Evolutionary conservation across 176 grass and related monocot species (phyloP).

Genomic region (Poa annua): DNA sequence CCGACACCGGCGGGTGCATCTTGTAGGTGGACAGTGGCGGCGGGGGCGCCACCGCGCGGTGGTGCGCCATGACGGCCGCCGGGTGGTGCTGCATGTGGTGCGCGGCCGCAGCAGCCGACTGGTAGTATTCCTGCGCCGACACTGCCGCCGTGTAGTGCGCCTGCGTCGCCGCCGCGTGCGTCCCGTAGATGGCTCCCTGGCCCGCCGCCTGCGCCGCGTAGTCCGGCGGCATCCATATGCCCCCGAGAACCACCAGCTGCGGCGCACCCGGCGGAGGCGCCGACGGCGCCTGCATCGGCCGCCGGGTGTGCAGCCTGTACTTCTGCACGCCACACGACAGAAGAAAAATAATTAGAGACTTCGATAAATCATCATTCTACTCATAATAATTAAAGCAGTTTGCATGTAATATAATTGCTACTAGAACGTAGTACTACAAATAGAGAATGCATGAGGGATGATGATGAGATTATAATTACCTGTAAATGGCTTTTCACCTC

Average conservation of each 20-base stretch:
- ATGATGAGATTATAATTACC: conserved; percentile 64
- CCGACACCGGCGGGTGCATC: conserved; percentile 13
- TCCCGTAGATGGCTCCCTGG: conserved; percentile 64
- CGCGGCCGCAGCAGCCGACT: conserved; percentile 39
- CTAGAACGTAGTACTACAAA: too few relatives aligned
- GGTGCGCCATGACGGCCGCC: conserved; percentile 39
- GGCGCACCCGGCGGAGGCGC: conserved; percentile 42
- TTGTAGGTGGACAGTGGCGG: conserved; percentile 37
- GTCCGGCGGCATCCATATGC: conserved; percentile 93
- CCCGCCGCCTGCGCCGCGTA: conserved; percentile 64
- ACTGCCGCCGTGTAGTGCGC: conserved; percentile 66
- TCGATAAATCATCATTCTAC: neutral
- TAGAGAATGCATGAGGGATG: neutral
- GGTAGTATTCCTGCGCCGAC: conserved; percentile 71
- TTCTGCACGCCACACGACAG: conserved; percentile 49
- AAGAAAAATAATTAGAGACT: neutral
- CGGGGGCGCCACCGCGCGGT: conserved; percentile 21
- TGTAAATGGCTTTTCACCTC: conserved; percentile 98
- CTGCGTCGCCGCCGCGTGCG: conserved; percentile 63
- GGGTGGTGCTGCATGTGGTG: conserved; percentile 68
- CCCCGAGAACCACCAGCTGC: conserved; percentile 80
- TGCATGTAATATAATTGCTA: neutral
- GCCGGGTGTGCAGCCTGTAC: conserved; percentile 82
- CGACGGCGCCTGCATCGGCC: conserved; percentile 59
- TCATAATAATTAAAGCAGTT: conserved; percentile 14